Evolutionary conservation across 768 basidiomycete genomes (phyloP).

Genomic region (Gloeophyllum trabeum): DNA sequence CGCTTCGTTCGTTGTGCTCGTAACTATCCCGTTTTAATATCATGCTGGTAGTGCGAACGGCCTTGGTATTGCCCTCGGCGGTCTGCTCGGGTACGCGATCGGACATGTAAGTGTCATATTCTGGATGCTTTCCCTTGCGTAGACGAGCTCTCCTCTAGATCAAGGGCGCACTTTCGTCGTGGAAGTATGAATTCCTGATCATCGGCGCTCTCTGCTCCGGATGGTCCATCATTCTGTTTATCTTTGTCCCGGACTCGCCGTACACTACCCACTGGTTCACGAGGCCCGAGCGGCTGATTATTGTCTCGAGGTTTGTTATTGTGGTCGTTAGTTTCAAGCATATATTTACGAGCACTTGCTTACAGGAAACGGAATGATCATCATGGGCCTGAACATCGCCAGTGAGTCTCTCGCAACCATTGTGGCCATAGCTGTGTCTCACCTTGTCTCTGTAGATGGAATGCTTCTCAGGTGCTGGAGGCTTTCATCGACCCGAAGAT

Average conservation of each 20-base stretch:
- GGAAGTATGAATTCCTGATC: constrained; percentile 25
- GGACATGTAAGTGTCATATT: constrained; percentile 9
- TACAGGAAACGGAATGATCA: too few species aligned
- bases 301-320: constrained; percentile 23
- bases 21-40: too few species aligned
- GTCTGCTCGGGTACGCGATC: constrained; percentile 24
- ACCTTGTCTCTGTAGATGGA: too few species aligned
- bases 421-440: too few species aligned
- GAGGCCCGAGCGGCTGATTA: constrained; percentile 19
- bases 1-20: too few species aligned
- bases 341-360: too few species aligned
- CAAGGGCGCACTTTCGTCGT: constrained; percentile 17
- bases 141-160: not conserved
- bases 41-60: constrained; percentile 29
- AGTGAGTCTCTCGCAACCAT: too few species aligned
- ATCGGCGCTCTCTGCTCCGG: constrained; percentile 20
- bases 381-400: too few species aligned
- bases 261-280: constrained; percentile 20
- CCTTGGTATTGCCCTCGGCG: constrained; percentile 26
- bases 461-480: too few species aligned
- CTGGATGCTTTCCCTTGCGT: constrained; percentile 1
- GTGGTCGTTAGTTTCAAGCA: too few species aligned
- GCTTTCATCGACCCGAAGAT: too few species aligned
- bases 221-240: constrained; percentile 18
- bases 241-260: constrained; percentile 24